phyloP scores from a whole-genome alignment of 176 grass and related monocot species.

The Oropetium thomaeum region DNA sequence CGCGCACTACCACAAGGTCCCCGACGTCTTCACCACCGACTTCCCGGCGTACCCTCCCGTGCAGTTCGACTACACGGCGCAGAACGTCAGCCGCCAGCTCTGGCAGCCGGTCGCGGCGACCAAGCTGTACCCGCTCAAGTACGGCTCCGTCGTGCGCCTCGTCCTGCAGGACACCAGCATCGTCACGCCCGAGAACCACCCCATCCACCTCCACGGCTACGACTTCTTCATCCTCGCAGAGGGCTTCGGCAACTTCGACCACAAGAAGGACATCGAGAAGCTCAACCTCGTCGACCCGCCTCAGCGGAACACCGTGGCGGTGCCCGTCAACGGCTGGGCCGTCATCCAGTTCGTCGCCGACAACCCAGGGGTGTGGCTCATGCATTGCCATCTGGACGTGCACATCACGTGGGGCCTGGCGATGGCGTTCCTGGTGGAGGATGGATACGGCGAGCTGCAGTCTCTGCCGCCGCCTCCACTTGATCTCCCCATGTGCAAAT shows the following conservation, averaged over 20 bases:
- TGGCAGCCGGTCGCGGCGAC: conserved; percentile 72
- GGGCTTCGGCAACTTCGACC: conserved; percentile 84
- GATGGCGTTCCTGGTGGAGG: conserved; percentile 83
- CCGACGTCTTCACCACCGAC: conserved; percentile 66
- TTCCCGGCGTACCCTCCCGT: conserved; percentile 75
- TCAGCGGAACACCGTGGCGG: conserved; percentile 78
- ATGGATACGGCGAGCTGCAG: conserved; percentile 66
- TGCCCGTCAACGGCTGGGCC: conserved; percentile 87
- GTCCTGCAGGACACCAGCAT: conserved; percentile 88
- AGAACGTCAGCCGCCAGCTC: conserved; percentile 61
- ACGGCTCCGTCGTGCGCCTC: conserved; percentile 68
- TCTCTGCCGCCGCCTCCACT: conserved; percentile 55
- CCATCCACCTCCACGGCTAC: conserved; percentile 90
- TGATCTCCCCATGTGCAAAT: conserved; percentile 65
- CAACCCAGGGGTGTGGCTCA: conserved; percentile 90
- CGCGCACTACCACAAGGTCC: conserved; percentile 42
- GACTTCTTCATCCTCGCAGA: conserved; percentile 85
- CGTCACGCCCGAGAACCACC: conserved; percentile 85
- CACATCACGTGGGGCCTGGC: conserved; percentile 96
- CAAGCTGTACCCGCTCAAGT: conserved; percentile 73
- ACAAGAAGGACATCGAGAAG: conserved; percentile 39
- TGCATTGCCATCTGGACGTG: conserved; percentile 91
- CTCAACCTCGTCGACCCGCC: conserved; percentile 87
- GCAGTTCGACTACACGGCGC: conserved; percentile 79
- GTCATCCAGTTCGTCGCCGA: conserved; percentile 79